phyloP scores from a whole-genome alignment of 1,139 yeast species.

The Geotrichum klebahnii region DNA sequence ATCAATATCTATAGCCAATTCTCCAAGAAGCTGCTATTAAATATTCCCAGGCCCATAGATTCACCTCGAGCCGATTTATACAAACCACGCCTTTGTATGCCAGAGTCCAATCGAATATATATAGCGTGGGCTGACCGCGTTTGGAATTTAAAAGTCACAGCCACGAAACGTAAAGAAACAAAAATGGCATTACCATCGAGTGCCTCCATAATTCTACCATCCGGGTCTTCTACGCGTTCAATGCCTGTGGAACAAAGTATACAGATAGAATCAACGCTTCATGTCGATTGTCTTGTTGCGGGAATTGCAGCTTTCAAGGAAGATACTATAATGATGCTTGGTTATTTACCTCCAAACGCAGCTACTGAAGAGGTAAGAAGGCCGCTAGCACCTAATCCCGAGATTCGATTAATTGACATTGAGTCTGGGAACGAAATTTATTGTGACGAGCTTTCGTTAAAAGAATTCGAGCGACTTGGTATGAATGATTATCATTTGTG shows the following conservation, averaged over 20 bases:
- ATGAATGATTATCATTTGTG: conserved; percentile 70
- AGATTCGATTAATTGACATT: conserved; percentile 63
- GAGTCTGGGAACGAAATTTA: conserved; percentile 69
- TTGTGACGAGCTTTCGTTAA: conserved; percentile 74
- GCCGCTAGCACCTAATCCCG: conserved; percentile 50
- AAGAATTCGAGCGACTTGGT: conserved; percentile 57
- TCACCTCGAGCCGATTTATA: conserved; percentile 75
- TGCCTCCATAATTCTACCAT: conserved; percentile 36
- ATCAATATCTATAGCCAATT: conserved; percentile 43
- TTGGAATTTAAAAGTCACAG: conserved; percentile 60
- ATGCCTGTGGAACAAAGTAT: conserved; percentile 48
- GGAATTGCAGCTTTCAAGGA: conserved; percentile 68
- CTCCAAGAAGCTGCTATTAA: conserved; percentile 39
- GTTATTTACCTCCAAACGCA: conserved; percentile 42
- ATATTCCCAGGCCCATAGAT: conserved; percentile 55
- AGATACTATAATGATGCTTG: conserved; percentile 32
- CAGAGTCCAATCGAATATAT: conserved; percentile 63
- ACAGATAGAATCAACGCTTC: conserved; percentile 52
- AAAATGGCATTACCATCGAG: conserved; percentile 29
- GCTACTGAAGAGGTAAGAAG: conserved; percentile 23
- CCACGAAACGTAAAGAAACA: conserved; percentile 15
- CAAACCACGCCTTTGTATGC: conserved; percentile 71
- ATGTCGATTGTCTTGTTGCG: conserved; percentile 61
- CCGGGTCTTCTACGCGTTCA: conserved; percentile 31
- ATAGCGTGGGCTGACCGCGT: conserved; percentile 82